These are phyloP conservation scores for Physcomitrellopsis africana DNA, from an alignment of 225 moss, liverwort and hornwort species.

Conservation along the genomic window DNA sequence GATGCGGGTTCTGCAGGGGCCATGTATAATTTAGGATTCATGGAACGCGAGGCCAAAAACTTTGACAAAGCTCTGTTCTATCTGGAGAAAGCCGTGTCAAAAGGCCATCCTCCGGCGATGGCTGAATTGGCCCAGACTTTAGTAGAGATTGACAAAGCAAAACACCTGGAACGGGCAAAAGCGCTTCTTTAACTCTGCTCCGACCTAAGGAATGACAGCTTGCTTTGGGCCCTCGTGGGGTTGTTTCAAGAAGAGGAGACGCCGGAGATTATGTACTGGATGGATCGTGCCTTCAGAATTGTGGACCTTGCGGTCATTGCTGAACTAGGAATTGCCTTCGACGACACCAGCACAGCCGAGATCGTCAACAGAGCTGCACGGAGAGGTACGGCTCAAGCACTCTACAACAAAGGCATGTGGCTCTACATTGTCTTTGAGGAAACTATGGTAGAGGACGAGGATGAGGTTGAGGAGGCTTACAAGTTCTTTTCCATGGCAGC, in stretches of 20 bases:
- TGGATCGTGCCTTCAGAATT: constrained; percentile 17
- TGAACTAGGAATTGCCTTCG: constrained; percentile 19
- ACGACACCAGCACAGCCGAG: constrained; percentile 7
- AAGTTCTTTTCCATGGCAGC: neutral
- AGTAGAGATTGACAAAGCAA: neutral
- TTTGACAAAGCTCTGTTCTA: constrained; percentile 8
- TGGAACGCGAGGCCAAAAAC: constrained; percentile 3
- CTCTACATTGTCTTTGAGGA: neutral
- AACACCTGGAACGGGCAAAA: constrained; percentile 16
- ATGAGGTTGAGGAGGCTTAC: neutral
- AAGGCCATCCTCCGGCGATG: neutral
- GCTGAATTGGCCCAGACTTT: constrained; percentile 1
- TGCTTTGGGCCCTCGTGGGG: constrained; percentile 14
- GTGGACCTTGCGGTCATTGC: constrained; percentile 12
- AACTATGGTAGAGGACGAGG: no score
- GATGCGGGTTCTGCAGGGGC: constrained; percentile 2
- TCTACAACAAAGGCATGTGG: constrained; percentile 10
- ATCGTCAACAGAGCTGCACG: constrained; percentile 14
- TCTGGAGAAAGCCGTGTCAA: constrained; percentile 11
- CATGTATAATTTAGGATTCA: constrained; percentile 2
- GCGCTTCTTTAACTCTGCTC: neutral
- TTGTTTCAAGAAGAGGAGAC: neutral
- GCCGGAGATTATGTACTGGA: constrained; percentile 2
- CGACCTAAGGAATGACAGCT: neutral
- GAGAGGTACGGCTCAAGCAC: constrained; percentile 8